Percentiles rank a stretch among this genome's conserved stretches.
Evolutionary conservation across 208 protist species (phyloP).

Genomic region (Plasmodiophora brassicae): DNA sequence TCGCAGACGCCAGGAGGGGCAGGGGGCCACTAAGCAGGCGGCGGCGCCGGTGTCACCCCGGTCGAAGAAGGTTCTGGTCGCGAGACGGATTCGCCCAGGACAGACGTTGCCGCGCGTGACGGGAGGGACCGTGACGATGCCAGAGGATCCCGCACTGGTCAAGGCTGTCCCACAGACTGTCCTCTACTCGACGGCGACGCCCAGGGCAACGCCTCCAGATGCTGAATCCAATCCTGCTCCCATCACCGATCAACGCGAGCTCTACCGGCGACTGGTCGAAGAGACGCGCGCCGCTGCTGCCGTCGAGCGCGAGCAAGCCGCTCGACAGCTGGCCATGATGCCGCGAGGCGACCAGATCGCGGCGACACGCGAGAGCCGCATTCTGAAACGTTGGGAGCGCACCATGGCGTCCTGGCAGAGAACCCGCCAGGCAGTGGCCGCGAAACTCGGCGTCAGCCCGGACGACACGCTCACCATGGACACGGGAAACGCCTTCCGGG

Average conservation of each 20-base stretch:
- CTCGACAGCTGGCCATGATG: not conserved
- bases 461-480: not conserved
- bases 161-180: not conserved
- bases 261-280: not conserved
- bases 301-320: not conserved
- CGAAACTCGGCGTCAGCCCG: not conserved
- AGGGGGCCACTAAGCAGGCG: too few species aligned
- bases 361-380: not conserved
- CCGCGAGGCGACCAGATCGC: not conserved
- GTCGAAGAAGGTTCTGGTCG: not conserved
- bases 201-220: not conserved
- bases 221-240: too few species aligned
- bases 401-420: not conserved
- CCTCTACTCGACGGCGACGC: not conserved
- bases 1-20: too few species aligned
- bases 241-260: too few species aligned
- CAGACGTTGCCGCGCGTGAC: not conserved
- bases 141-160: not conserved
- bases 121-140: not conserved
- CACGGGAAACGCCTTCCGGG: not conserved
- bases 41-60: too few species aligned
- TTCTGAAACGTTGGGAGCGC: not conserved
- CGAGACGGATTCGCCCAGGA: not conserved
- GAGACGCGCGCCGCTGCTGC: not conserved
- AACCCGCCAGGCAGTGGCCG: not conserved